These are phyloP conservation scores for Hypsizygus ulmarius DNA, from an alignment of 1,284 basidiomycete genomes.

Conservation along the genomic window DNA sequence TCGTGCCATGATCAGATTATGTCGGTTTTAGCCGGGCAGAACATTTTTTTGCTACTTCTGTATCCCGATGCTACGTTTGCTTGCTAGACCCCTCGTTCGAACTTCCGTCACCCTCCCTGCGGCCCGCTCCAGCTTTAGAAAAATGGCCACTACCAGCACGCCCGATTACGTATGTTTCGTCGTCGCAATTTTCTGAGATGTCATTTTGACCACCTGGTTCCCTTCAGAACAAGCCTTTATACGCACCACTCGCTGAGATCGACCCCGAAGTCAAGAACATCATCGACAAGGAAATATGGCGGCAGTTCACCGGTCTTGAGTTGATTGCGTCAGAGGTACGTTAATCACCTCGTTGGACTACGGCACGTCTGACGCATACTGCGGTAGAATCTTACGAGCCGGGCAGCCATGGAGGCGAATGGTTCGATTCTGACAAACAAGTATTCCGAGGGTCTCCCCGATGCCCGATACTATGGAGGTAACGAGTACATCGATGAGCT, in stretches of 20 bases:
- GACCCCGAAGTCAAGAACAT: conserved; percentile 96
- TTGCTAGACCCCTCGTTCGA: conserved; percentile 34
- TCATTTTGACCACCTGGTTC: conserved; percentile 8
- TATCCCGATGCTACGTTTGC: conserved; percentile 38
- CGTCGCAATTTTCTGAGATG: neutral
- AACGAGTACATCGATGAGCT: conserved; percentile 98
- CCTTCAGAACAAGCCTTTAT: conserved; percentile 86
- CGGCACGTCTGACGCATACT: conserved; percentile 13
- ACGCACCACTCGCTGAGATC: conserved; percentile 82
- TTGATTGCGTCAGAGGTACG: conserved; percentile 90
- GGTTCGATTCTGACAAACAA: conserved; percentile 99
- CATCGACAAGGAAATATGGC: conserved; percentile 99
- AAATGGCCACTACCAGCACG: conserved; percentile 60
- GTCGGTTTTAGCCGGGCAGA: conserved; percentile 32
- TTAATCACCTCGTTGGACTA: conserved; percentile 6
- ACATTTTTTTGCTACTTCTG: conserved; percentile 22
- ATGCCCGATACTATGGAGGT: conserved; percentile 96
- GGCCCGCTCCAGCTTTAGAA: conserved; percentile 30
- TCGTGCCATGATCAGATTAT: conserved; percentile 6
- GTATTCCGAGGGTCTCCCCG: conserved; percentile 94
- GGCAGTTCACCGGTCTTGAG: conserved; percentile 97
- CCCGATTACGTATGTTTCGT: conserved; percentile 55
- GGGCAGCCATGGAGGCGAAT: conserved; percentile 96
- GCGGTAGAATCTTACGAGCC: conserved; percentile 86
- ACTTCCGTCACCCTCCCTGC: conserved; percentile 27